phyloP scores from a whole-genome alignment of 1,284 basidiomycete genomes.

The Rhodotorula sp. region DNA sequence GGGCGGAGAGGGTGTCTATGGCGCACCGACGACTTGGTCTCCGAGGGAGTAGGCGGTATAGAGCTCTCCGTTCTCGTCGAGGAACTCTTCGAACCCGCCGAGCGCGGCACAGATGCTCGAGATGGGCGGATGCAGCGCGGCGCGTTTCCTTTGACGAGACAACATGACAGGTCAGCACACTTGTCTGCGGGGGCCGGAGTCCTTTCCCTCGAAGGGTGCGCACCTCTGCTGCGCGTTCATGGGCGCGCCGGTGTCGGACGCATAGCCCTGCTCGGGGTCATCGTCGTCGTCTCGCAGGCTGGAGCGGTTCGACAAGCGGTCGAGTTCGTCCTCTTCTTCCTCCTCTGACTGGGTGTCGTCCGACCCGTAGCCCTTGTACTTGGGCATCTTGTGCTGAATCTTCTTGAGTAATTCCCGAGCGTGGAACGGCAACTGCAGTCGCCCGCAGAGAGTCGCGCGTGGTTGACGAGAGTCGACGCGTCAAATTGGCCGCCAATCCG shows the following conservation, averaged over 20 bases:
- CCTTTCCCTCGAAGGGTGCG: background rate
- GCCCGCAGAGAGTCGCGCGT: background rate
- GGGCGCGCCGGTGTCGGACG: background rate
- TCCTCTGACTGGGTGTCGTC: conserved; percentile 9
- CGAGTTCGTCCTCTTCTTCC: conserved; percentile 1
- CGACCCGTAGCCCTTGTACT: conserved; percentile 27
- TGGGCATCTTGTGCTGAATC: conserved; percentile 6
- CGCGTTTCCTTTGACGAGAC: conserved; percentile 19
- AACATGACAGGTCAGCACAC: background rate
- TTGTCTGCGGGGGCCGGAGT: rapidly evolving
- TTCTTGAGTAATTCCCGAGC: background rate
- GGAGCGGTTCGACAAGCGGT: conserved; percentile 1
- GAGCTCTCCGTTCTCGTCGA: conserved; percentile 34
- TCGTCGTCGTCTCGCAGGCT: conserved; percentile 9
- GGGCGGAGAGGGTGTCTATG: background rate
- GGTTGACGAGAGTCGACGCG: background rate
- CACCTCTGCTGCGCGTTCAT: conserved; percentile 18
- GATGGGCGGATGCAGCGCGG: conserved; percentile 37
- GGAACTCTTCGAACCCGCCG: conserved; percentile 44
- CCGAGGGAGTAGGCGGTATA: conserved; percentile 44
- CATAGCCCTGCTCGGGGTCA: background rate
- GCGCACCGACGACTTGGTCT: conserved; percentile 42
- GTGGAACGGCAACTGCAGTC: too few relatives aligned
- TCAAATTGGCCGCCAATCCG: background rate
- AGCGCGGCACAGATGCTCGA: conserved; percentile 41